Conservation (phyloP, 2,329 filamentous ascomycete genomes). For the Sclerotiophoma versabilis region DNA sequence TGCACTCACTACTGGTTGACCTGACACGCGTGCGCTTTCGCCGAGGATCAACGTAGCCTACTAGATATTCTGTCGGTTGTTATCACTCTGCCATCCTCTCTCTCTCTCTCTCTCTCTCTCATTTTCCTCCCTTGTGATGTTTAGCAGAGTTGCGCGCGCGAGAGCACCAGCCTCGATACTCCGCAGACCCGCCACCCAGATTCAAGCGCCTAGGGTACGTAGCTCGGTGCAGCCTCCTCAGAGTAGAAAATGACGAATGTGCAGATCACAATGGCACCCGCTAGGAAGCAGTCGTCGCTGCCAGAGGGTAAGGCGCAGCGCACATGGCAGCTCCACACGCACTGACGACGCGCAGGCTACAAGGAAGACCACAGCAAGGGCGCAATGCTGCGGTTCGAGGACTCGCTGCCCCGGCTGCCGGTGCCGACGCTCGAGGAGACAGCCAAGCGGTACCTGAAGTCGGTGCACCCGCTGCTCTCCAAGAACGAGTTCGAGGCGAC, state of each 20-base stretch:
- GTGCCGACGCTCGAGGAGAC: conserved; percentile 86
- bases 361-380: conserved; percentile 81
- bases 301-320: conserved; percentile 51
- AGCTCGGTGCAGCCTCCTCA: too few relatives aligned
- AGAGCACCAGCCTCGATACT: conserved; percentile 49
- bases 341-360: conserved; percentile 64
- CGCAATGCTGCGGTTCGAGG: conserved; percentile 82
- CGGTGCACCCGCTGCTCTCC: conserved; percentile 76
- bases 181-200: conserved; percentile 40
- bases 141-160: conserved; percentile 50
- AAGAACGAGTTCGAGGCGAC: conserved; percentile 72
- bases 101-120: background rate
- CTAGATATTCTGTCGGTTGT: conserved; percentile 6
- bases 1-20: background rate
- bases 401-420: conserved; percentile 80
- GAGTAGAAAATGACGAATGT: conserved; percentile 14
- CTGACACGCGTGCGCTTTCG: conserved; percentile 16
- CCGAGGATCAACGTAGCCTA: conserved; percentile 10
- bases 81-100: background rate
- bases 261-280: conserved; percentile 48
- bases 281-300: conserved; percentile 54
- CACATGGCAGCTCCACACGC: too few relatives aligned
- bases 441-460: conserved; percentile 79
- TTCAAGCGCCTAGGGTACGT: conserved; percentile 43
- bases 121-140: conserved; percentile 41